These are phyloP conservation scores for Penicillium sp. DNA, from an alignment of 2,329 filamentous ascomycete genomes.

Conservation along the genomic window DNA sequence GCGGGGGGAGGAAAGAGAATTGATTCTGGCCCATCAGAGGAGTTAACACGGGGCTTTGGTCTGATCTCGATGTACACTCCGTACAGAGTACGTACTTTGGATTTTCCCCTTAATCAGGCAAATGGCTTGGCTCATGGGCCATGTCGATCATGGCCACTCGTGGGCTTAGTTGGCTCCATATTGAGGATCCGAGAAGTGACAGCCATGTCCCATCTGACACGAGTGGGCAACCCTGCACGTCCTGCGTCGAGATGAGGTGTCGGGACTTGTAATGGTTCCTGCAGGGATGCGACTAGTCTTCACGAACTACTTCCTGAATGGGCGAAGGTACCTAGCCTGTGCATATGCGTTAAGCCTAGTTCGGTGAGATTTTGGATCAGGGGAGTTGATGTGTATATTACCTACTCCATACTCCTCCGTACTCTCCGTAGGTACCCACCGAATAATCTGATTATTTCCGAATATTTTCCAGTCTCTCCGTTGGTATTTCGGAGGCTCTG, in stretches of 20 bases:
- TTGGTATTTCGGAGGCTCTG: conserved; percentile 11
- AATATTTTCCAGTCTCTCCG: background rate
- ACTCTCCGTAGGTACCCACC: too few species aligned
- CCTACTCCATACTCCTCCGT: too few species aligned
- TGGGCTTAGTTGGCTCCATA: conserved; percentile 1
- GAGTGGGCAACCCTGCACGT: conserved; percentile 19
- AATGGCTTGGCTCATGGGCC: background rate
- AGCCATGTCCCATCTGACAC: conserved; percentile 9
- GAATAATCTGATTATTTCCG: background rate
- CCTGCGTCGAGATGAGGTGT: conserved; percentile 17
- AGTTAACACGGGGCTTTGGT: background rate
- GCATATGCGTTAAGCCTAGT: background rate
- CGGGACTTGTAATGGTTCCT: conserved; percentile 16
- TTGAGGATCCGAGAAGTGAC: conserved; percentile 10
- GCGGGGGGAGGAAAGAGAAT: background rate
- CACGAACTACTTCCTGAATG: conserved; percentile 19
- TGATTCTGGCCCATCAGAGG: background rate
- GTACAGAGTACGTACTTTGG: too few species aligned
- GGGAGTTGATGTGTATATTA: background rate
- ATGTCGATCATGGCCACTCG: conserved; percentile 4
- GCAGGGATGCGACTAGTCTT: conserved; percentile 20
- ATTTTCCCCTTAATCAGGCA: background rate
- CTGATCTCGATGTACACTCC: background rate
- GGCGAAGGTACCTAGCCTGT: background rate
- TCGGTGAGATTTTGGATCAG: background rate